Evolutionary conservation across 441 rosid genomes (phyloP).

Genomic region (Omphalea diandra): DNA sequence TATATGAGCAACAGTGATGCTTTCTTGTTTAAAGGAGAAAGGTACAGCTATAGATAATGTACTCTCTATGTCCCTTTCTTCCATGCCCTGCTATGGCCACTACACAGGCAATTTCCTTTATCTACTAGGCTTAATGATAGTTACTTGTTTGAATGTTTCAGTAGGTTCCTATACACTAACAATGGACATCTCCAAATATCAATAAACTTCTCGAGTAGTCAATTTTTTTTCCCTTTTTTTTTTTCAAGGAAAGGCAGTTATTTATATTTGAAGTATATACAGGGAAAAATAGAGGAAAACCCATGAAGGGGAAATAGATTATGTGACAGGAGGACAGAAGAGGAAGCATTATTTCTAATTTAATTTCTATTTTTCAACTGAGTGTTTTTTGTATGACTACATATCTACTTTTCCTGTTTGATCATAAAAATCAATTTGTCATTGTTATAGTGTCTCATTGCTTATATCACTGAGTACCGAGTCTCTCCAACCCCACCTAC

Average conservation of each 20-base stretch:
- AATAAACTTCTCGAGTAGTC: not conserved
- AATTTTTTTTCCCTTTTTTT: no score
- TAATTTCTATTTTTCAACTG: no score
- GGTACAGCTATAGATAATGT: not conserved
- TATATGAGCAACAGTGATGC: not conserved
- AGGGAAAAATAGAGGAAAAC: no score
- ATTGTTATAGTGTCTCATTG: not conserved
- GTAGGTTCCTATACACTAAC: not conserved
- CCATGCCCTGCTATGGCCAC: not conserved
- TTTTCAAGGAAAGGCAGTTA: not conserved
- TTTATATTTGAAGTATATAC: no score
- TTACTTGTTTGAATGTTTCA: not conserved
- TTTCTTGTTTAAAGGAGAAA: slow-evolving; percentile 5
- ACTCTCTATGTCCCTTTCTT: not conserved
- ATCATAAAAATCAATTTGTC: slow-evolving; percentile 4
- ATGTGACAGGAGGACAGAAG: no score
- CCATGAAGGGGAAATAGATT: no score
- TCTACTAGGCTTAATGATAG: not conserved
- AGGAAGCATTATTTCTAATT: no score
- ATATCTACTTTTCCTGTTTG: slow-evolving; percentile 1
- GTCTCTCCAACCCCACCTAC: slow-evolving; percentile 12
- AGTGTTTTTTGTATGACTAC: no score
- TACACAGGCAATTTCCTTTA: not conserved
- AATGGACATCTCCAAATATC: not conserved
- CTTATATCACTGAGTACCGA: not conserved